Evolutionary conservation across 352 stramenopile genomes (phyloP).

Genomic region (Pelagophyceae sp.): DNA sequence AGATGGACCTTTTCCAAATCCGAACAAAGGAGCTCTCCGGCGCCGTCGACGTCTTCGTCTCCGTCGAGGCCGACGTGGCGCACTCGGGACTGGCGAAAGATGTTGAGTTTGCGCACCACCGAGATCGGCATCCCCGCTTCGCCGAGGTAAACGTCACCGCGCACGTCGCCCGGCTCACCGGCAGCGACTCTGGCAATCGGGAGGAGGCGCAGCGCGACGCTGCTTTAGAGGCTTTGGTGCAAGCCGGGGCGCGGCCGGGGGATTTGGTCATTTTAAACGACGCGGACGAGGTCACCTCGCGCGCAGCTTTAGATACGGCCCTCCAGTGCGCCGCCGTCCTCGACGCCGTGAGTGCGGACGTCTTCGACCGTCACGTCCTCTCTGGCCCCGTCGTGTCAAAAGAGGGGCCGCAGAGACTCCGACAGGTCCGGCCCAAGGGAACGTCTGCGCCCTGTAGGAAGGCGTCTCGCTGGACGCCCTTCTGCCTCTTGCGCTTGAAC

Average conservation of each 20-base stretch:
- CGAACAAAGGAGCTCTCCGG: background rate
- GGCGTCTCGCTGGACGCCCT: background rate
- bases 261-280: background rate
- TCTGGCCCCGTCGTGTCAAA: no score
- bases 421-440: no score
- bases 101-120: background rate
- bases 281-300: background rate
- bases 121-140: background rate
- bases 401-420: no score
- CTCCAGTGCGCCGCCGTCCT: background rate
- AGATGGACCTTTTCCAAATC: background rate
- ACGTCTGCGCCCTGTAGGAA: no score
- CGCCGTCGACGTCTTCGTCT: constrained; percentile 14
- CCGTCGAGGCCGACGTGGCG: background rate
- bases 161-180: background rate
- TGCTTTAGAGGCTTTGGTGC: background rate
- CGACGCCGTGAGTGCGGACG: background rate
- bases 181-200: background rate
- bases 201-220: constrained; percentile 10
- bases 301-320: background rate
- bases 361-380: background rate
- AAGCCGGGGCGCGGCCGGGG: background rate
- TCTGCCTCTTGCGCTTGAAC: background rate
- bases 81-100: background rate
- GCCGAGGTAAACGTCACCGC: background rate